These are phyloP conservation scores for Ceratobasidium sp. DNA, from an alignment of 1,284 basidiomycete genomes.

Conservation along the genomic window DNA sequence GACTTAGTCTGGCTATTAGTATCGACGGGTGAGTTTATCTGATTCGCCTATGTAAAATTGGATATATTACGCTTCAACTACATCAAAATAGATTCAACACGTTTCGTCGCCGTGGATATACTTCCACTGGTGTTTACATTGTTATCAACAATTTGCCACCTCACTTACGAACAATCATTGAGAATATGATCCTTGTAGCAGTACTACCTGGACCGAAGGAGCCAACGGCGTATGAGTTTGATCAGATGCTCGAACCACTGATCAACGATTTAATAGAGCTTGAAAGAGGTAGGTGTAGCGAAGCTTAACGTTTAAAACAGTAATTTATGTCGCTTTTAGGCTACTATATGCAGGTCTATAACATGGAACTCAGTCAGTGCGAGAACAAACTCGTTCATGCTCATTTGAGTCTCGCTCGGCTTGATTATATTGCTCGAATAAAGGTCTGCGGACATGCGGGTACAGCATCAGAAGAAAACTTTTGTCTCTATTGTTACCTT, in stretches of 20 bases:
- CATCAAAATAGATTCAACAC: background rate
- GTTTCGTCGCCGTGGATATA: background rate
- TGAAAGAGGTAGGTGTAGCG: background rate
- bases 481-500: background rate
- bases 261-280: background rate
- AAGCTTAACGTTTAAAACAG: background rate
- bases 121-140: background rate
- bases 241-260: background rate
- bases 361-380: background rate
- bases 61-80: background rate
- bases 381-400: background rate
- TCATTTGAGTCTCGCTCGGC: background rate
- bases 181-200: slow-evolving; percentile 3
- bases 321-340: background rate
- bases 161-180: background rate
- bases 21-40: background rate
- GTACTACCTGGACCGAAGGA: slow-evolving; percentile 6
- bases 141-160: slow-evolving; percentile 18
- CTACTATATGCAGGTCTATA: background rate
- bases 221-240: background rate
- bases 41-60: background rate
- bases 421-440: slow-evolving; percentile 8
- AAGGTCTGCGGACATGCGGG: slow-evolving; percentile 6
- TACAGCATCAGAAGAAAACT: slow-evolving; percentile 7
- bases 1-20: no score